Evolutionary conservation across 371 early-diverging fungal species (phyloP), one percentile per base, ranked within the genome.

Genomic region (Phascolomyces articulosus): DNA sequence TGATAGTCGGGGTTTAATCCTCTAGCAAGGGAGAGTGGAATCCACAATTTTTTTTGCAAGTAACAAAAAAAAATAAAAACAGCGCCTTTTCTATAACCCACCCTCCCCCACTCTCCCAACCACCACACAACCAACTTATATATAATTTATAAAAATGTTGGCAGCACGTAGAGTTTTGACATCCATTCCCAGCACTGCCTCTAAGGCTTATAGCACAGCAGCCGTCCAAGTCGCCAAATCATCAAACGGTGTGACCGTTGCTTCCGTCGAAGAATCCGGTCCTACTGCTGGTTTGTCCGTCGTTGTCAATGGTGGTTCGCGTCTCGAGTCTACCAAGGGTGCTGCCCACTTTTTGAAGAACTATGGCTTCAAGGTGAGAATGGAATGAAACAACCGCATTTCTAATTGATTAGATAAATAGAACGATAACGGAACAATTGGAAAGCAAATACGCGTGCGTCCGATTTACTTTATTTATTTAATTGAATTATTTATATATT

Each of bases 341-440:
- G 91, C 87, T 26, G 91, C 97, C 41, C 96, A 96, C 82, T 91
- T 87, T 66, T 86, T 95, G 72, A 96, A 97, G 90, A 92, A 88
- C 78, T 91, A 91, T 67, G 91, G 95, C 40, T 92, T 96, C 87
- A 93, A 95, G 91, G 96, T 94, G 85, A 67, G 56, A 31, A 44
- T 13, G 1, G 16, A n/a, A 44, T 4, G 16, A 38, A 28, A 31
- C 1, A 0, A 31, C 3, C 34, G 11, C 34, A 6, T 9, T 34
- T 34, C 34, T 9, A 34, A 34, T 34, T 34, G 34, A 34, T 9
- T 9, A 34, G 11, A 34, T 9, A 34, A 34, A 34, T 31, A 34
- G 11, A 34, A 34, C 6, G 11, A 34, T 1, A 34, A 34, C 11
- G n/a, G n/a, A n/a, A n/a, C n/a, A n/a, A n/a, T n/a, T n/a, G n/a